Evolutionary conservation across 495 filamentous ascomycete genomes (phyloP).

Genomic region (Penicillium herquei): DNA sequence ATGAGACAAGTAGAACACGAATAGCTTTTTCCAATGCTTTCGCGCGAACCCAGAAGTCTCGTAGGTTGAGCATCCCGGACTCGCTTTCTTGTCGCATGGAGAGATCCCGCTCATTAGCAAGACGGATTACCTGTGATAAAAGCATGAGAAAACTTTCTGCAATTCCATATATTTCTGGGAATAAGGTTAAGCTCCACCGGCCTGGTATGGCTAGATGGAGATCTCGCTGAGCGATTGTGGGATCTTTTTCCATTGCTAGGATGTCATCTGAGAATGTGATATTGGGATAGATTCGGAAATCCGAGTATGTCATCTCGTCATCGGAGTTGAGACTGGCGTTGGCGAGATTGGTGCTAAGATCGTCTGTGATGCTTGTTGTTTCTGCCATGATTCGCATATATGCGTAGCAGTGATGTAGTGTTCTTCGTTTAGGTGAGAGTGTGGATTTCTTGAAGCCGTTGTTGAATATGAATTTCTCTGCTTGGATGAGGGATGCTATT

Average conservation of each 20-base stretch:
- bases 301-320: background rate
- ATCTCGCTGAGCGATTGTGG: conserved; percentile 17
- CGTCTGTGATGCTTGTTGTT: conserved; percentile 17
- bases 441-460: conserved; percentile 15
- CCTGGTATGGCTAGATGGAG: conserved; percentile 25
- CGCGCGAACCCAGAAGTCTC: conserved; percentile 19
- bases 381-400: conserved; percentile 29
- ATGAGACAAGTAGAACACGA: conserved; percentile 1
- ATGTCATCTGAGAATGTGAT: conserved; percentile 13
- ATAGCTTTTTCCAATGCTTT: conserved; percentile 22
- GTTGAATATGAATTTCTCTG: conserved; percentile 17
- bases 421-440: conserved; percentile 18
- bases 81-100: conserved; percentile 2
- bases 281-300: conserved; percentile 14
- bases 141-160: conserved; percentile 24
- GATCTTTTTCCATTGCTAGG: conserved; percentile 23
- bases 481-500: conserved; percentile 14
- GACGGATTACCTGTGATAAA: conserved; percentile 22
- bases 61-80: conserved; percentile 5
- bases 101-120: conserved; percentile 25
- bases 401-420: conserved; percentile 24
- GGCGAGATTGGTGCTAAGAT: background rate
- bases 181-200: conserved; percentile 19
- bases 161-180: conserved; percentile 23
- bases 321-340: background rate